Evolutionary conservation across 768 basidiomycete species (phyloP).

Genomic region (Psilocybe azurescens): DNA sequence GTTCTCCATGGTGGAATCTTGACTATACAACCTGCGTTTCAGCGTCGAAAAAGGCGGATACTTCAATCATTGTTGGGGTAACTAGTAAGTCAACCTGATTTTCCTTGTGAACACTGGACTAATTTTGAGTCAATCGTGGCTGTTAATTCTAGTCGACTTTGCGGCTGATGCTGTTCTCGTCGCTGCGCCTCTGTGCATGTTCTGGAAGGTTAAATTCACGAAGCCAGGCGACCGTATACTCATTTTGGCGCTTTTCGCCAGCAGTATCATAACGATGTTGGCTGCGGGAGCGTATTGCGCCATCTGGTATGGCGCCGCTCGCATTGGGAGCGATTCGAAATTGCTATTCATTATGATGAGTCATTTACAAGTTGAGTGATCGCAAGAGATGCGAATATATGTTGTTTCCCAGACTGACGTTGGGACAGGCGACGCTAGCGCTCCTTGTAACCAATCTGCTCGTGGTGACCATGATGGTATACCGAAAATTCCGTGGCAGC

Average conservation of each 20-base stretch:
- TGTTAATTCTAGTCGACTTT: too few species aligned
- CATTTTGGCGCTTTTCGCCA: conserved; percentile 29
- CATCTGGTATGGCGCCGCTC: conserved; percentile 8
- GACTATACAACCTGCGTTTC: conserved; percentile 4
- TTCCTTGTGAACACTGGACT: too few species aligned
- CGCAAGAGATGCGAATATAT: not conserved
- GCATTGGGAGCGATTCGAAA: conserved; percentile 6
- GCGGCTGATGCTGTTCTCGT: conserved; percentile 28
- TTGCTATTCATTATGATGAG: conserved; percentile 12
- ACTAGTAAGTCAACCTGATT: not conserved
- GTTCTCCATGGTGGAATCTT: conserved; percentile 3
- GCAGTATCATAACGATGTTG: conserved; percentile 28
- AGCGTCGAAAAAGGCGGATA: not conserved
- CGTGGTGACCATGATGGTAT: conserved; percentile 12
- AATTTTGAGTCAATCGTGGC: too few species aligned
- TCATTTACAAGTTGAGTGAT: conserved; percentile 8
- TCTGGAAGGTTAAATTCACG: conserved; percentile 30
- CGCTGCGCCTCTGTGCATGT: conserved; percentile 27
- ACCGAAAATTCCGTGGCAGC: conserved; percentile 1
- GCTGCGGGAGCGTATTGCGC: conserved; percentile 6
- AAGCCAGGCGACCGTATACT: conserved; percentile 22
- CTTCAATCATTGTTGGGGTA: not conserved
- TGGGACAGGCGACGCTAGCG: conserved; percentile 3
- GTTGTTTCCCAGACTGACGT: not conserved
- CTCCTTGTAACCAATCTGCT: conserved; percentile 11